Base-by-base conservation (phyloP, 257 asterid genomes). In the Plantago major region DNA sequence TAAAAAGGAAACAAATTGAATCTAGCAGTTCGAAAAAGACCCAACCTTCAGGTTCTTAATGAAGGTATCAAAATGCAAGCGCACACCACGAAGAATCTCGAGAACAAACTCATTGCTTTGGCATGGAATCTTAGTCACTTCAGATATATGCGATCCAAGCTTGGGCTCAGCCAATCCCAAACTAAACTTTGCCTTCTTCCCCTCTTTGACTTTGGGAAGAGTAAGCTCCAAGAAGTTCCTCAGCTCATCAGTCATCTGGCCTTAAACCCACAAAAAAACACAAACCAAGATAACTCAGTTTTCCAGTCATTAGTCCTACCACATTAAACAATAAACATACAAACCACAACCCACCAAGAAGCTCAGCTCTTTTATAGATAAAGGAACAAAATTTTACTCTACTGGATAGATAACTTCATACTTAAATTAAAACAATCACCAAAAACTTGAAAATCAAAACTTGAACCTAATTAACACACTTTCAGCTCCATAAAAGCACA, bases 231-330 rank as follows among this genome's bases (percentile, higher is more conserved):
- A 65, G 60, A 88, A 86, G 73, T 78, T 84, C 78, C 92, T 80
- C 42, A 91, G 73, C 71, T 84, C 95, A 64, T 86, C 94, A 50
- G 96, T 86, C 98, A 91, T 91, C 74, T 81, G 94, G 54, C 96
- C 98, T 91, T 18, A 79, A 65, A 2, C 65, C 1, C 45, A 55
- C 12, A n/a, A 28, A 42, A 46, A 11, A 52, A 0, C 9, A 50
- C 63, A 15, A 19, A n/a, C 37, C 40, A 19, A n/a, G 17, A 26
- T 4, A 46, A 37, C 59, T 16, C 60, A 10, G 10, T 30, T 15
- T 14, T 46, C 40, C 26, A 45, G 45, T 30, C 0, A 47, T 26
- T 14, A 62, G 40, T 19, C 16, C 44, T 38, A 55, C 37, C 1
- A 16, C 7, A 55, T 30, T 4, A 55, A 22, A 30, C 17, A 55